Base-by-base conservation (phyloP, 2,329 filamentous ascomycete genomes). In the Tolypocladium cylindrosporum region DNA sequence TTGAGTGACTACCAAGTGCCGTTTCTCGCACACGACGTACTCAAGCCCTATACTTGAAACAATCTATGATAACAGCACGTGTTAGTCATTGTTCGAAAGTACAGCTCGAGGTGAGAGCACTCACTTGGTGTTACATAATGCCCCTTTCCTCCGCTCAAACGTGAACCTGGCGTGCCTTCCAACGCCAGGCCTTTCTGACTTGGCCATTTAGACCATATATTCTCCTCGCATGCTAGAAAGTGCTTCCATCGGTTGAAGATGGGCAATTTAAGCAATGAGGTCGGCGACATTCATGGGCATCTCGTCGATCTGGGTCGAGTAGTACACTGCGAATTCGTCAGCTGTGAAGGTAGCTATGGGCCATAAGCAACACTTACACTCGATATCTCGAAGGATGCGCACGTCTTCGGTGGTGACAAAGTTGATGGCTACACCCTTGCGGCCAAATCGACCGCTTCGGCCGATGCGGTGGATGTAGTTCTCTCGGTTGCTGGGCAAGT, bases 391-490 rank as follows among this genome's bases (percentile, higher is more conserved):
- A 68, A 99, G 82, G 71, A 99, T 99, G 71, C 94, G 89, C 60
- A 99, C 94, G 72, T 99, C 94, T 68, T 99, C 94, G 70, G 90
- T 95, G 3, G 94, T 99, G 64, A 99, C 94, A 70, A 99, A 99
- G 80, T 99, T 99, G 82, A 99, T 99, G 42, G 94, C 94, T 64
- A 99, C 94, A 82, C 94, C 94, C 80, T 99, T 99, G 69, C 94
- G 86, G 68, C 94, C 94, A 68, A 99, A 99, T 65, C 94, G 86
- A 66, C 94, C 94, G 71, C 90, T 94, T 71, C 94, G 87, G 71
- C 94, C 94, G 68, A 99, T 99, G 67, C 94, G 88, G 79, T 99
- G 94, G 74, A 99, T 97, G 76, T 99, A 99, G 79, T 99, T 99
- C 77, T 99, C 94, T 82, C 94, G 91, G 76, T 99, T 97, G 76